These are phyloP conservation scores for Pseudohalonectria lignicola DNA, from an alignment of 2,329 filamentous ascomycete species.

Conservation along the genomic window DNA sequence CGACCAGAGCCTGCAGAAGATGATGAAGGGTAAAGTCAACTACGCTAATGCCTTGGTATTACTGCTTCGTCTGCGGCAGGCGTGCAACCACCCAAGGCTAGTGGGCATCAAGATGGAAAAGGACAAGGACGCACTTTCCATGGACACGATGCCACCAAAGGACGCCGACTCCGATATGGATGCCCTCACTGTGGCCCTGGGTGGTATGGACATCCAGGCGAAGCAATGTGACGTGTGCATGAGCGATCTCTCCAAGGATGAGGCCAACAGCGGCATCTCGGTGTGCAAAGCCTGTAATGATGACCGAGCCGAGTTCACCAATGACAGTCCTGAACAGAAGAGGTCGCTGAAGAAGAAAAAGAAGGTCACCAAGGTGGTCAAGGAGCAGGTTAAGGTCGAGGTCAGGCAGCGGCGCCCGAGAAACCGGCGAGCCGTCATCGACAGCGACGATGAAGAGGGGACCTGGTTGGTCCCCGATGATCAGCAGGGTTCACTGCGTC, in stretches of 20 bases:
- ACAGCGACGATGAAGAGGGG: constrained; percentile 56
- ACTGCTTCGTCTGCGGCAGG: constrained; percentile 80
- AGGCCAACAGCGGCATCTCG: constrained; percentile 28
- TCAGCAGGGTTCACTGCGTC: constrained; percentile 45
- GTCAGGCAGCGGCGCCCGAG: constrained; percentile 24
- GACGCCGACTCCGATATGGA: constrained; percentile 59
- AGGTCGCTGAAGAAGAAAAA: constrained; percentile 23
- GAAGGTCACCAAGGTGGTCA: constrained; percentile 20
- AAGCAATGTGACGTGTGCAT: constrained; percentile 82
- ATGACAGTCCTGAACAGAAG: constrained; percentile 27
- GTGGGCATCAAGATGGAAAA: constrained; percentile 76
- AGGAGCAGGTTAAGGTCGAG: constrained; percentile 21
- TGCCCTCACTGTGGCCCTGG: constrained; percentile 75
- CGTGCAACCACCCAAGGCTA: constrained; percentile 87
- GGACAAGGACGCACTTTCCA: constrained; percentile 75
- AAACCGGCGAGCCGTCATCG: constrained; percentile 46
- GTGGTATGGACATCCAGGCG: constrained; percentile 65
- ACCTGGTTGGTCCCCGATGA: constrained; percentile 71
- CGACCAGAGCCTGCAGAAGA: constrained; percentile 74
- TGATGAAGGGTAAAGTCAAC: constrained; percentile 72
- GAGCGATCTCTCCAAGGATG: constrained; percentile 47
- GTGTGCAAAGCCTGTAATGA: constrained; percentile 64
- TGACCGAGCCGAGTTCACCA: constrained; percentile 57
- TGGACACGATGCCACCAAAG: constrained; percentile 38
- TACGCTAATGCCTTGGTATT: constrained; percentile 92